Evolutionary conservation across 495 filamentous ascomycete species (phyloP).

Genomic region (Penicillium lividum): DNA sequence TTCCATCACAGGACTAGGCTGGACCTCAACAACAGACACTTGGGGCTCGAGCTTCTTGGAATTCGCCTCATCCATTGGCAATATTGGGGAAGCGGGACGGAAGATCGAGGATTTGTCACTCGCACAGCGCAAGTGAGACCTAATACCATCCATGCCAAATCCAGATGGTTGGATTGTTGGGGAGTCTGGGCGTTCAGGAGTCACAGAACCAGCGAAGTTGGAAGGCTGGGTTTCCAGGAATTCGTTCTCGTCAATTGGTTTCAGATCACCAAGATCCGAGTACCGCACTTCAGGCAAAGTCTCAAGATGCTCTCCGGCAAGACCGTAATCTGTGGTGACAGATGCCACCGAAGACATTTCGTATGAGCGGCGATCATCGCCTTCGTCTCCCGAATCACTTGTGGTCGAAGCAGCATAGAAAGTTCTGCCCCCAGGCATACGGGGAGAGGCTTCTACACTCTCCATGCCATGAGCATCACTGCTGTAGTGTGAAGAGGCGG

Average conservation of each 20-base stretch:
- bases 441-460: constrained; percentile 37
- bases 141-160: constrained; percentile 63
- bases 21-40: neutral
- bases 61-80: neutral
- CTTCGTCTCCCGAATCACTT: constrained; percentile 48
- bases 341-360: constrained; percentile 31
- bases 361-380: constrained; percentile 26
- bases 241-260: constrained; percentile 44
- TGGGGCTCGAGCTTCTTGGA: neutral
- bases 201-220: constrained; percentile 10
- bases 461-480: constrained; percentile 34
- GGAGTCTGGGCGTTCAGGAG: constrained; percentile 63
- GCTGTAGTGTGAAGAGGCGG: constrained; percentile 47
- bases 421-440: constrained; percentile 27
- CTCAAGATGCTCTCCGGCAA: constrained; percentile 29
- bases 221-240: constrained; percentile 11
- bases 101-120: constrained; percentile 82
- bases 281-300: constrained; percentile 45
- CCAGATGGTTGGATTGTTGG: constrained; percentile 67
- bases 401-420: constrained; percentile 48
- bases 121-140: constrained; percentile 79
- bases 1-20: neutral
- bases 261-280: constrained; percentile 45
- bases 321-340: constrained; percentile 30
- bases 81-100: constrained; percentile 48